Evolutionary conservation across 805 yeast genomes (phyloP), one percentile per base, ranked within the genome.

Genomic region (Saccharomycopsis sp.): DNA sequence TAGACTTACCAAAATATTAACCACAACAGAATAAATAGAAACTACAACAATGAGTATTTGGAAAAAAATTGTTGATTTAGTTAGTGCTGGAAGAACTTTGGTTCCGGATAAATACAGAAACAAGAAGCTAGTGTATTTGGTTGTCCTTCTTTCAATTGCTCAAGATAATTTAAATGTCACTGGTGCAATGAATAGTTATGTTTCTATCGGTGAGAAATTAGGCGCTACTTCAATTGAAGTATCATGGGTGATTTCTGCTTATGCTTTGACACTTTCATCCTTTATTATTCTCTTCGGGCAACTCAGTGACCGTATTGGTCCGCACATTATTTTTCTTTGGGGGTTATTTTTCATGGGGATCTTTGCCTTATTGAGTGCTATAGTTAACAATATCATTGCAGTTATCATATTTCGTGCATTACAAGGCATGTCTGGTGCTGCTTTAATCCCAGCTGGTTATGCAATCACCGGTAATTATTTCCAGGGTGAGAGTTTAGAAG

Each of bases 401-500:
- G 53, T 71, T 40, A 65, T 69, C 43, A 63, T 70, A 0, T 62
- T 71, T 72, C 59, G 75, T 52, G 72, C 74, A 1, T 42, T 71
- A 1, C 76, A 71, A 52, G 76, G 75, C 4, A 53, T 70, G 4
- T 62, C 66, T 20, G 76, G 68, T 1, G 64, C 75, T 1, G 60
- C 66, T 2, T 44, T 67, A 8, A 56, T 71, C 11, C 75, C 75
- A 2, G 52, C 62, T 8, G 54, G 63, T 1, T 64, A 57, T 40
- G 64, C 67, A 0, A 38, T 65, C 7, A 56, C 62, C 4, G 64
- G 62, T 0, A 51, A 56, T 36, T 54, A 59, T 26, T 65, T 59
- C 43, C 40, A 51, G 7, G 66, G 61, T 2, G 53, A 56, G 22
- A 46, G 51, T 5, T 47, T 60, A 14, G 59, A 56, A 4, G 47